Evolutionary conservation across 2,329 filamentous ascomycete species (phyloP).

Genomic region (Coniochaeta prunicola): DNA sequence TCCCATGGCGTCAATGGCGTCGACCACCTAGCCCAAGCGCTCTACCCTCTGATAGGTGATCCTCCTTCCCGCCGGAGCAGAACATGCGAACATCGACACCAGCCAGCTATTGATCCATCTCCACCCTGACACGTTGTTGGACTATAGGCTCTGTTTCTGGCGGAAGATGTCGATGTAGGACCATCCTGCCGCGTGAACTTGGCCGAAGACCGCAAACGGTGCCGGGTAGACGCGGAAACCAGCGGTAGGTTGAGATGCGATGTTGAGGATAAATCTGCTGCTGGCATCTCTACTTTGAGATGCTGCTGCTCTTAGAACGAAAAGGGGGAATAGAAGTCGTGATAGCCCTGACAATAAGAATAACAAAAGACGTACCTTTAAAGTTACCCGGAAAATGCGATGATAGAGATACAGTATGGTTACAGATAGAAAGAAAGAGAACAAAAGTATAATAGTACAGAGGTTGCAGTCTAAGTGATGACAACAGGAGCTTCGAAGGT

Average conservation of each 20-base stretch:
- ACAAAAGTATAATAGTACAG: not conserved
- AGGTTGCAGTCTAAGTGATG: not conserved
- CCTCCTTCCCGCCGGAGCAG: no score
- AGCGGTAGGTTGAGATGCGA: not conserved
- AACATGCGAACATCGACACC: not conserved
- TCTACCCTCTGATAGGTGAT: not conserved
- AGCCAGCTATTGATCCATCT: not conserved
- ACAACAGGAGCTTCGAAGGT: not conserved
- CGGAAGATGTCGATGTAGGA: not conserved
- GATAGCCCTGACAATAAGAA: not conserved
- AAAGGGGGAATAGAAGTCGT: not conserved
- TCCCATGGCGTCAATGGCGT: no score
- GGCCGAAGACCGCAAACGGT: not conserved
- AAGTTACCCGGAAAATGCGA: not conserved
- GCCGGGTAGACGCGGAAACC: not conserved
- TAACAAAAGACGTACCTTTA: not conserved
- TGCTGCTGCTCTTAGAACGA: not conserved
- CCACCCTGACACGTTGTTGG: not conserved
- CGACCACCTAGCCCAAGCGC: not conserved
- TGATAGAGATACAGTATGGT: conserved; percentile 8
- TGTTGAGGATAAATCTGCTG: not conserved
- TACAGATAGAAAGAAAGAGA: conserved; percentile 9
- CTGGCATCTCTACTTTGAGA: not conserved
- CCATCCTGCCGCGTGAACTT: not conserved
- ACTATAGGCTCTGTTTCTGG: not conserved